Base-by-base conservation (phyloP, 441 rosid genomes). In the Bruguiera hainesii region DNA sequence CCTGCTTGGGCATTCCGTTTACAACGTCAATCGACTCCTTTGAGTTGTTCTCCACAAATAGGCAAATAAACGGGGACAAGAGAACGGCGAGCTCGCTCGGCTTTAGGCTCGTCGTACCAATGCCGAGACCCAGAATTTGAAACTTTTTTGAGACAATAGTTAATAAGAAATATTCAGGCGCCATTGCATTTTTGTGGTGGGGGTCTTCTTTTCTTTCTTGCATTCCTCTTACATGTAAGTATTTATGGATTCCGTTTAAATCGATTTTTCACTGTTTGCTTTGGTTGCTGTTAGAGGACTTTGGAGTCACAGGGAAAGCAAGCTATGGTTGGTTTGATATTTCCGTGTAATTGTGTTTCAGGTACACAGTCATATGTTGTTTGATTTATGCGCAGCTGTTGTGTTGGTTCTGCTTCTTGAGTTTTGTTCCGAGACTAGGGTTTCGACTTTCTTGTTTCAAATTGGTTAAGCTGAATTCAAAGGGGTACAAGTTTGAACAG, bases 361-460 rank as follows among this genome's bases (percentile, higher is more conserved):
- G 1, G 31, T 19, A n/a, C 28, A 63, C 25, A 33, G 35, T 64
- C n/a, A n/a, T 58, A n/a, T 67, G 25, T 19, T 71, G 29, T 25
- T 50, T 23, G 6, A 25, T 26, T 19, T 25, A 5, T n/a, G 10
- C 48, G 25, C 30, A 37, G 39, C 56, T 64, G 46, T 63, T 35
- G 4, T 25, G 58, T 53, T n/a, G 23, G 56, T 16, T 62, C 19
- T 35, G 61, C 48, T 42, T 42, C 46, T 37, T 37, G 13, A 29
- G 35, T 64, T 55, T 65, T 29, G 18, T 64, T 65, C 60, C 67
- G 60, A 15, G 60, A 10, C 3, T 71, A 57, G 79, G 77, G 71
- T 67, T 64, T 64, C 26, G 28, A 26, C 63, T 33, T 16, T 63
- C 21, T 13, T 64, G 31, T 39, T 53, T 60, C 57, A 10, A 60